These are phyloP conservation scores for Penicillium sp. DNA, from an alignment of 2,329 filamentous ascomycete species.

Conservation along the genomic window DNA sequence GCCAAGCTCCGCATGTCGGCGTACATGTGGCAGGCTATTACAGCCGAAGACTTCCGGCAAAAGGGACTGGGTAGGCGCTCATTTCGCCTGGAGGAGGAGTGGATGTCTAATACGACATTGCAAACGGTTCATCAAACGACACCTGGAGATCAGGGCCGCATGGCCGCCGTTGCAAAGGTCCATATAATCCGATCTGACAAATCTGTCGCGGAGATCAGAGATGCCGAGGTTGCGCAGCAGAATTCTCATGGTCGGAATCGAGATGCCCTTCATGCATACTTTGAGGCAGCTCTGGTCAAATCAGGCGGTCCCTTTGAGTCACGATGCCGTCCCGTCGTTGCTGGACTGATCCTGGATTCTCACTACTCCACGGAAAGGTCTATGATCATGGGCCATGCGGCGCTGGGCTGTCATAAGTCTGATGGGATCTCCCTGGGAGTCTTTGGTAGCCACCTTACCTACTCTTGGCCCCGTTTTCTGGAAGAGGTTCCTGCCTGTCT, in stretches of 20 bases:
- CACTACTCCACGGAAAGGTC: slow-evolving; percentile 15
- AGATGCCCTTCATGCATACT: slow-evolving; percentile 17
- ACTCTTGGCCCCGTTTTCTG: slow-evolving; percentile 25
- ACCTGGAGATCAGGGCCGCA: background rate
- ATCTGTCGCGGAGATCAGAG: slow-evolving; percentile 18
- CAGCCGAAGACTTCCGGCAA: slow-evolving; percentile 22
- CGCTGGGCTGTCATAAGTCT: slow-evolving; percentile 20
- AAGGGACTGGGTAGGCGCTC: slow-evolving; percentile 24
- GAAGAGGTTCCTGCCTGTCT: slow-evolving; percentile 23
- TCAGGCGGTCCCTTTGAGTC: slow-evolving; percentile 17
- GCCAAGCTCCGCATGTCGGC: slow-evolving; percentile 22
- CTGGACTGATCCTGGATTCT: slow-evolving; percentile 22
- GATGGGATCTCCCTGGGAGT: slow-evolving; percentile 21
- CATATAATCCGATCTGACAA: slow-evolving; percentile 20
- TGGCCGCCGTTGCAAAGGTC: slow-evolving; percentile 14
- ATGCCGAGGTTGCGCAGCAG: slow-evolving; percentile 20
- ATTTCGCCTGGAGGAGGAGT: slow-evolving; percentile 25
- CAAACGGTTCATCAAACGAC: slow-evolving; percentile 1
- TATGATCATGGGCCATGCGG: slow-evolving; percentile 23
- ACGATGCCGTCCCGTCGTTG: slow-evolving; percentile 16
- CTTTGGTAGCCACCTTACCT: slow-evolving; percentile 24
- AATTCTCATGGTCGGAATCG: slow-evolving; percentile 10
- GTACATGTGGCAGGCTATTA: slow-evolving; percentile 26
- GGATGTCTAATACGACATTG: slow-evolving; percentile 11
- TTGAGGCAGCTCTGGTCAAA: slow-evolving; percentile 11